Percentiles rank a stretch among this genome's conserved stretches.
Evolutionary conservation across 805 yeast species (phyloP).

Genomic region (Starmerella floricola): DNA sequence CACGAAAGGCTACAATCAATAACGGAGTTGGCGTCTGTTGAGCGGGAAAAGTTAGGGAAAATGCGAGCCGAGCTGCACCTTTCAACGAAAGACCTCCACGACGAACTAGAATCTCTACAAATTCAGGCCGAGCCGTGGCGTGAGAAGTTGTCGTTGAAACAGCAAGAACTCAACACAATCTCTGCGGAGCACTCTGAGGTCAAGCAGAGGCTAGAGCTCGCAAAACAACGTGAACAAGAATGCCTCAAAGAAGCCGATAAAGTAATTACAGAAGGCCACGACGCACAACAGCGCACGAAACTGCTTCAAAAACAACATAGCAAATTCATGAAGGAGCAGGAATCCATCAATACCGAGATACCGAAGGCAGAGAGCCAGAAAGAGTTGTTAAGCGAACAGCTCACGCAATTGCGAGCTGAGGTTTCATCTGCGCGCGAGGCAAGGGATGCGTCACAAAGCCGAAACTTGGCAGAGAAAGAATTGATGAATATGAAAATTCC

Average conservation of each 20-base stretch:
- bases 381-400: constrained; percentile 33
- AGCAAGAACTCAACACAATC: constrained; percentile 39
- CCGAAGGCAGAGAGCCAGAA: background rate
- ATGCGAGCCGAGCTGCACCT: constrained; percentile 56
- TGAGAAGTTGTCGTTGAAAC: constrained; percentile 41
- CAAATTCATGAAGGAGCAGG: constrained; percentile 34
- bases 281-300: constrained; percentile 29
- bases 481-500: constrained; percentile 54
- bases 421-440: constrained; percentile 47
- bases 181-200: constrained; percentile 55
- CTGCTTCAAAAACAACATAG: constrained; percentile 28
- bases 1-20: constrained; percentile 35
- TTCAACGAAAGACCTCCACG: constrained; percentile 58
- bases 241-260: constrained; percentile 31
- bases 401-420: constrained; percentile 37
- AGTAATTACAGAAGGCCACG: constrained; percentile 24
- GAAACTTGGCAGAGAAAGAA: constrained; percentile 59
- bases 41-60: constrained; percentile 37
- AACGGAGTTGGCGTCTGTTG: constrained; percentile 38
- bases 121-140: constrained; percentile 73
- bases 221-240: constrained; percentile 39
- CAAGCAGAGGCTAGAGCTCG: constrained; percentile 50
- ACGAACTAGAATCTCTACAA: constrained; percentile 52
- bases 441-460: constrained; percentile 47
- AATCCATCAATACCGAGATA: background rate